Conservation (phyloP, 768 basidiomycete species). For the Serendipita sp. region DNA sequence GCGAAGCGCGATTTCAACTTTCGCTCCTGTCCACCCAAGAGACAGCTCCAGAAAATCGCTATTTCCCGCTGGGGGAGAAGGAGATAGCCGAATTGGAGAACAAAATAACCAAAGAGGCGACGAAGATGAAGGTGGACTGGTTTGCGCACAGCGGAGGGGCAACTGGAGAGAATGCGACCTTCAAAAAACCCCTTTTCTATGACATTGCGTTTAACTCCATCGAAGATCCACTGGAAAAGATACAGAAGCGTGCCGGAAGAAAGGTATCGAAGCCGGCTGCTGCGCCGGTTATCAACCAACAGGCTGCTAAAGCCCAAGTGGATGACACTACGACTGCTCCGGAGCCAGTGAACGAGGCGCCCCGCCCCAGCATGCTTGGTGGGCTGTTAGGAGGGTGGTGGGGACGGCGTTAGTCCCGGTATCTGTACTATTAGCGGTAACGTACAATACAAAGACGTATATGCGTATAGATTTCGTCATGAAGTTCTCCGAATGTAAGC, state of each 20-base stretch:
- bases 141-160: conserved; percentile 59
- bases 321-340: not conserved
- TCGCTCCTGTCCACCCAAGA: conserved; percentile 32
- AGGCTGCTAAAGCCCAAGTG: conserved; percentile 35
- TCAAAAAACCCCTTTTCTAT: conserved; percentile 82
- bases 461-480: too few species aligned
- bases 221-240: conserved; percentile 62
- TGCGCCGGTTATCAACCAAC: conserved; percentile 15
- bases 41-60: conserved; percentile 26
- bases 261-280: conserved; percentile 15
- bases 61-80: conserved; percentile 35
- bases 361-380: conserved; percentile 38
- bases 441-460: too few species aligned
- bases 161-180: conserved; percentile 21
- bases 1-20: conserved; percentile 45
- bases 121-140: conserved; percentile 56
- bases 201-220: conserved; percentile 90
- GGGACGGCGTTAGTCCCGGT: conserved; percentile 24
- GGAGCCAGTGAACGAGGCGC: conserved; percentile 10
- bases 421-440: too few species aligned
- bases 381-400: conserved; percentile 71
- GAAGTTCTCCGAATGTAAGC: too few species aligned
- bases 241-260: conserved; percentile 53
- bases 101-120: conserved; percentile 29
- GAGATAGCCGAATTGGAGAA: conserved; percentile 28